Percentiles rank a stretch among this genome's conserved stretches.
These are phyloP conservation scores for Eremothecium coryli DNA, from an alignment of 1,139 yeast genomes.

Conservation along the genomic window DNA sequence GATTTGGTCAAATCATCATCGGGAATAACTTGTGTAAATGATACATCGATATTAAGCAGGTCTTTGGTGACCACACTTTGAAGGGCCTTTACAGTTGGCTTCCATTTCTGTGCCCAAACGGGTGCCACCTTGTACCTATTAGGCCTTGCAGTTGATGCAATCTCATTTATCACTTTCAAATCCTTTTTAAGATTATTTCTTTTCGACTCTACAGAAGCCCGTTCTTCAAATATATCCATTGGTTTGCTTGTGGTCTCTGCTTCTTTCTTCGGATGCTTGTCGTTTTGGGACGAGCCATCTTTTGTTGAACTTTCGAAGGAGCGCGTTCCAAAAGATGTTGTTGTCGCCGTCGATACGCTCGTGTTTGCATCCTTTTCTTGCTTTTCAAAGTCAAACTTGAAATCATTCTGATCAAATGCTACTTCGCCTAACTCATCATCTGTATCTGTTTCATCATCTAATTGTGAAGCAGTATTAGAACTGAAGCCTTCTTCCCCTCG, in stretches of 20 bases:
- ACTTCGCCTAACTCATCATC: conserved; percentile 29
- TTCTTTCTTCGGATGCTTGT: conserved; percentile 1
- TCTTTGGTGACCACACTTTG: conserved; percentile 27
- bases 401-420: conserved; percentile 24
- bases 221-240: conserved; percentile 28
- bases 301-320: background rate
- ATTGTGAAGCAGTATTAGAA: conserved; percentile 1
- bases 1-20: conserved; percentile 75
- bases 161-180: conserved; percentile 24
- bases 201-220: conserved; percentile 24
- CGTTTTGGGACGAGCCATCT: background rate
- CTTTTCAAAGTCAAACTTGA: conserved; percentile 29
- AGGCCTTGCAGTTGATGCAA: conserved; percentile 41
- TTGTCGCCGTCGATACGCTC: conserved; percentile 4
- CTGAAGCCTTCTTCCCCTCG: conserved; percentile 2
- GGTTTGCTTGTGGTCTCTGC: background rate
- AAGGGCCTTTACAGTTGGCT: conserved; percentile 36
- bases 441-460: conserved; percentile 28
- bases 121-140: conserved; percentile 59
- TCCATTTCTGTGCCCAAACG: conserved; percentile 75
- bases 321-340: conserved; percentile 2
- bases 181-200: conserved; percentile 29
- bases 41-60: conserved; percentile 30
- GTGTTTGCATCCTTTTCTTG: conserved; percentile 14
- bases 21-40: conserved; percentile 67